These are phyloP conservation scores for Apodospora peruviana DNA, from an alignment of 495 filamentous ascomycete species.

Conservation along the genomic window DNA sequence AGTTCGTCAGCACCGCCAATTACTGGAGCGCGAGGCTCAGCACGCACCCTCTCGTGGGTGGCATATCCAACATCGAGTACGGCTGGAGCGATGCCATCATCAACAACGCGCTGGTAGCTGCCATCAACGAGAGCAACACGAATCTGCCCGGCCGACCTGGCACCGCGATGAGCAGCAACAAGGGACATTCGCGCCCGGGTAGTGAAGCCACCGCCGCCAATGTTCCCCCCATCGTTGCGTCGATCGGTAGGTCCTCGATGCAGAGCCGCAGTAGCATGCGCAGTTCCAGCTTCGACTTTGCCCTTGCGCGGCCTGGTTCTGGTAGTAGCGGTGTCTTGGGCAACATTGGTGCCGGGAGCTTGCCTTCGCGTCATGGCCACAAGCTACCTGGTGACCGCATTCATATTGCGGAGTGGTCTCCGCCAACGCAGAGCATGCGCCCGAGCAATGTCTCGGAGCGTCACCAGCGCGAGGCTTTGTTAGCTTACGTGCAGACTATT, in stretches of 20 bases:
- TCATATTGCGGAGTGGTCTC: constrained; percentile 85
- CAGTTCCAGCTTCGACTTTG: constrained; percentile 37
- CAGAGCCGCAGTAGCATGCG: constrained; percentile 38
- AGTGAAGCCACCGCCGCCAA: constrained; percentile 27
- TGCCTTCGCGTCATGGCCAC: constrained; percentile 17
- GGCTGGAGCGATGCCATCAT: constrained; percentile 91
- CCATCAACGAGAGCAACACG: constrained; percentile 38
- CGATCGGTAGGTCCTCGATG: constrained; percentile 29
- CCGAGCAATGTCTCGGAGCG: constrained; percentile 69
- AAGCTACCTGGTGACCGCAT: constrained; percentile 82
- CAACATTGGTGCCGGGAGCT: constrained; percentile 36
- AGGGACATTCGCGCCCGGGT: constrained; percentile 36
- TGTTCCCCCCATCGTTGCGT: constrained; percentile 7
- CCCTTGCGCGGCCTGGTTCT: constrained; percentile 31
- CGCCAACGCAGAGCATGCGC: constrained; percentile 85
- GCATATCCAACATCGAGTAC: constrained; percentile 95
- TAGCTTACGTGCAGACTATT: constrained; percentile 74
- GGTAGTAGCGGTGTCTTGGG: constrained; percentile 65
- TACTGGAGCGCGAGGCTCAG: constrained; percentile 95
- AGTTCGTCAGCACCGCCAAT: constrained; percentile 92
- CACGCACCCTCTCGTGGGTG: constrained; percentile 85
- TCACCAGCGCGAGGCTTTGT: constrained; percentile 72
- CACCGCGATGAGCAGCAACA: constrained; percentile 18
- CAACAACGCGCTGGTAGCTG: constrained; percentile 60
- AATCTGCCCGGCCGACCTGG: constrained; percentile 17